Percentiles rank a stretch among this genome's conserved stretches.
These are phyloP conservation scores for Heterobasidion occidentale DNA, from an alignment of 1,284 basidiomycete species.

Conservation along the genomic window DNA sequence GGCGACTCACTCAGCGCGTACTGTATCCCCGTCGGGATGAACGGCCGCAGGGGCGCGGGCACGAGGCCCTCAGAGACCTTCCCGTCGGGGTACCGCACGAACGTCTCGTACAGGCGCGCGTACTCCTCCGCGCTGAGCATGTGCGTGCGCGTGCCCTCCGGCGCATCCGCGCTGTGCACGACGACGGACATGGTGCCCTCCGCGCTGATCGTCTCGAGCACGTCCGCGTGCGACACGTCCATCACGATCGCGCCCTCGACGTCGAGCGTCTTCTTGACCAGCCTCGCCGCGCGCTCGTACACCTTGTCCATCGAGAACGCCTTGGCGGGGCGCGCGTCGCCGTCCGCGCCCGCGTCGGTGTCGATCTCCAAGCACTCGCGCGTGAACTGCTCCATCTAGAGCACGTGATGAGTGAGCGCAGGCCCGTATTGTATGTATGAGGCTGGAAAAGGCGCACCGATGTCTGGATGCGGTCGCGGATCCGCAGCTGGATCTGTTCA, in stretches of 20 bases:
- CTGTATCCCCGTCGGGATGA: conserved; percentile 74
- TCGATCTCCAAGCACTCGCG: conserved; percentile 93
- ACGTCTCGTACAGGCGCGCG: conserved; percentile 65
- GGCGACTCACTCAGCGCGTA: conserved; percentile 70
- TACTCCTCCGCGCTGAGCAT: conserved; percentile 63
- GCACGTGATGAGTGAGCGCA: not conserved
- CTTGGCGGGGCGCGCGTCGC: conserved; percentile 14
- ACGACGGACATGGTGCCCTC: conserved; percentile 63
- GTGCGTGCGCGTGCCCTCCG: conserved; percentile 32
- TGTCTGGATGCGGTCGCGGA: conserved; percentile 86
- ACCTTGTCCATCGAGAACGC: conserved; percentile 73
- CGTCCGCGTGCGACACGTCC: conserved; percentile 89
- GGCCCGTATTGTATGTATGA: not conserved
- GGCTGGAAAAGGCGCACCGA: conserved; percentile 42
- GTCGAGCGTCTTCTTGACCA: conserved; percentile 85
- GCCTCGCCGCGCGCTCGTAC: conserved; percentile 80
- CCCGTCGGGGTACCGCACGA: conserved; percentile 73
- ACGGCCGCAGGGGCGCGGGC: conserved; percentile 69
- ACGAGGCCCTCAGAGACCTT: conserved; percentile 80
- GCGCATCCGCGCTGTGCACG: conserved; percentile 39
- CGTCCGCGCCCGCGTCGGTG: conserved; percentile 29
- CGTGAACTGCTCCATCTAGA: conserved; percentile 88
- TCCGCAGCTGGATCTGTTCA: conserved; percentile 75
- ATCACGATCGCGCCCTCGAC: conserved; percentile 89
- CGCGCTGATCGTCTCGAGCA: conserved; percentile 65